Evolutionary conservation across 192 early-diverging fungal genomes (phyloP), one percentile per base, ranked within the genome.

Genomic region (Coemansia sp.): DNA sequence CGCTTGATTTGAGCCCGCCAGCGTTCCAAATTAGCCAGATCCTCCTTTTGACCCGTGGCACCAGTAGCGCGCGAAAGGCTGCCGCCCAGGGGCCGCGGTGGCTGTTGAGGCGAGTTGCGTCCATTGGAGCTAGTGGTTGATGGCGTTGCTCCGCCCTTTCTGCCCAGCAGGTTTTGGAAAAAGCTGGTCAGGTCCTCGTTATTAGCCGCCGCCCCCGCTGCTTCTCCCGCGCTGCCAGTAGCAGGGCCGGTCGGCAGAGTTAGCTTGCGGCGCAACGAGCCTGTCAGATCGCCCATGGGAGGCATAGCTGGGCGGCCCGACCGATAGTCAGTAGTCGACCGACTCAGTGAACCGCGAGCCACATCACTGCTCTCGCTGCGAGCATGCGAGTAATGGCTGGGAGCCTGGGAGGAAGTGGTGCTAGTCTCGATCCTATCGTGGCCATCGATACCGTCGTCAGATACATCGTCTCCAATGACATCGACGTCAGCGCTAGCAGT

Each of bases 171-270:
- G 12, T 89, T 90, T 74, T 95, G 89, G 88, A 95, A 97, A 69
- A 95, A 97, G 68, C 91, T 91, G 20, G 90, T 89, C 20, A 95
- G 77, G 6, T 93, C 92, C 73, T 93, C 93, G 64, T 89, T 83
- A 7, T 89, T 83, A 7, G 84, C 65, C 23, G 73, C 70, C 18
- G 45, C 43, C 37, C n/a, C 38, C 1, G 61, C 61, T n/a, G 20
- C 31, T 4, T 35, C 63, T 37, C 16, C 25, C 47, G 33, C 34
- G 63, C 26, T 47, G 35, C 67, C 68, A 20, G 57, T 33, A 34
- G 68, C 52, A 26, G 48, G 20, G 23, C 23, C 48, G 11, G 48
- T 7, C 23, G 48, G 56, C 39, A 41, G 72, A 14, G 41, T 63
- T 2, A 41, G 26, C 55, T 63, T 72, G 39, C 61, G 71, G 38